Conservation (phyloP, 2,329 filamentous ascomycete species). For the Tympanopsis confertula region DNA sequence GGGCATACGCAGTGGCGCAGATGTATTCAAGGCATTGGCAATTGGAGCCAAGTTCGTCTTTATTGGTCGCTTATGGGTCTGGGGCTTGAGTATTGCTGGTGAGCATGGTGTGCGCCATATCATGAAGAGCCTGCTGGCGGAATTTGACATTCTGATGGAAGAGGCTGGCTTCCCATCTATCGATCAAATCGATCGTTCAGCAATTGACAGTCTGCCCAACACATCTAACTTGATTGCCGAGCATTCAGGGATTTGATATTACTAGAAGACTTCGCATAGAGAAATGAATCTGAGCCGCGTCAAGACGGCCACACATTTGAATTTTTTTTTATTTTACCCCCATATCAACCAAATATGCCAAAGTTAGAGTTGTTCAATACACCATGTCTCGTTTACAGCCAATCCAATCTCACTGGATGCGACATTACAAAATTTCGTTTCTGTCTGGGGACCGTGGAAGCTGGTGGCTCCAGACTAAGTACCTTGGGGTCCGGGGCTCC, state of each 20-base stretch:
- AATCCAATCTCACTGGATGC: too few species aligned
- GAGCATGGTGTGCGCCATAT: slow-evolving; percentile 50
- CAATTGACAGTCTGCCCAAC: slow-evolving; percentile 27
- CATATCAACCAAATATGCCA: too few species aligned
- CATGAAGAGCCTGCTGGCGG: slow-evolving; percentile 46
- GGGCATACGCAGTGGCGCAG: slow-evolving; percentile 41
- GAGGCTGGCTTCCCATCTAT: slow-evolving; percentile 41
- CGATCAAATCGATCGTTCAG: slow-evolving; percentile 32
- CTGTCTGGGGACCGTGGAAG: too few species aligned
- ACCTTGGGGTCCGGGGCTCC: too few species aligned
- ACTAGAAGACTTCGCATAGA: too few species aligned
- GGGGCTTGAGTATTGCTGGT: slow-evolving; percentile 45
- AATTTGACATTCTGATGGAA: slow-evolving; percentile 51
- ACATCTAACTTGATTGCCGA: slow-evolving; percentile 23
- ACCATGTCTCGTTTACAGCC: too few species aligned
- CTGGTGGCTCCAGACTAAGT: too few species aligned
- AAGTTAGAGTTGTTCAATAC: too few species aligned
- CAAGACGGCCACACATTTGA: too few species aligned
- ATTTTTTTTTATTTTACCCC: too few species aligned
- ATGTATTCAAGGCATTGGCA: slow-evolving; percentile 49
- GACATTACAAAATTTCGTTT: too few species aligned
- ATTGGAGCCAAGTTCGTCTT: slow-evolving; percentile 52
- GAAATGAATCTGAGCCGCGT: too few species aligned
- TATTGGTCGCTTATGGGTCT: slow-evolving; percentile 48
- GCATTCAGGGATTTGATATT: slow-evolving; percentile 12